Base-by-base conservation (phyloP, 306 rosid species). In the Oxytropis ochrocephala region DNA sequence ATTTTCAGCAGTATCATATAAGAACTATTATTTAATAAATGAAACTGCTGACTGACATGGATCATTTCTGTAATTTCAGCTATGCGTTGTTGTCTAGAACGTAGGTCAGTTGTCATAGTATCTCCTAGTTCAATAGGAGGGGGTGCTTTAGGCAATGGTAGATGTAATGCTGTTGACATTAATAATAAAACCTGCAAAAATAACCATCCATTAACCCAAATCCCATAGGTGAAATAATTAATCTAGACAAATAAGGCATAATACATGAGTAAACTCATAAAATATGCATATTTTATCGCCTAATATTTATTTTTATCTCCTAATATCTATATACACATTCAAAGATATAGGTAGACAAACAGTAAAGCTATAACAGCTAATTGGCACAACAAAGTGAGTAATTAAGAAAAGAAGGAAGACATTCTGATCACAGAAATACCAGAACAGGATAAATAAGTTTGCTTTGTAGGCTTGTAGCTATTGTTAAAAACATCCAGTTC, bases 21-120 rank as follows among this genome's bases (percentile, higher is more conserved):
- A 64, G 43, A 46, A 55, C 58, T 59, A 55, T 63, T 59, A 55
- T 66, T 70, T 60, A 72, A 72, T 24, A 54, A 24, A 66, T 42
- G 59, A 65, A 43, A 61, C 11, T 55, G 72, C 79, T 75, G 69
- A 85, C 98, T 81, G 12, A 93, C 98, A 85, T 93, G 98, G 73
- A 93, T 90, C 98, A 93, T 93, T 84, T 93, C 98, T 62, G 98
- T 88, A 53, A 93, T 89, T 87, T 93, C 98, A 52, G 98, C 98
- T 64, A 93, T 81, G 72, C 87, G 74, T 70, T 87, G 98, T 35
- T 93, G 98, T 74, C 94, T 90, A 12, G 79, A 76, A 1, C 98
- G 97, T 68, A 88, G 64, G 51, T 93, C 91, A 11, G 72, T 73
- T 21, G 88, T 48, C 80, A 84, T 74, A 76, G 73, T 51, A 21